Evolutionary conservation across 108 stramenopile genomes (phyloP).

Genomic region (Nitzschia sp.): DNA sequence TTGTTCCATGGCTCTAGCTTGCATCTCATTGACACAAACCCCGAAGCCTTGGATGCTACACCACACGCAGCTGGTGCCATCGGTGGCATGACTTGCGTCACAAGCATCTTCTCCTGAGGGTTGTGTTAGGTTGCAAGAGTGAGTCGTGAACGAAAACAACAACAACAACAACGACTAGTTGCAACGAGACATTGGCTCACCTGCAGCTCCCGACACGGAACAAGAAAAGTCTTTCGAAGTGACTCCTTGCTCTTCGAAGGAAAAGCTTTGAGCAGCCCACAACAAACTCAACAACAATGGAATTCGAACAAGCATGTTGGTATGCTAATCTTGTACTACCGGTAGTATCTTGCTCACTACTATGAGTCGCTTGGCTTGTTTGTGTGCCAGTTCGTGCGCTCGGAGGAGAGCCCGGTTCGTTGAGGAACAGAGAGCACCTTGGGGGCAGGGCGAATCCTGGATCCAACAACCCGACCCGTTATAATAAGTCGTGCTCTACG

Average conservation of each 20-base stretch:
- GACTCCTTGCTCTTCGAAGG: not conserved
- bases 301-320: not conserved
- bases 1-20: conserved; percentile 39
- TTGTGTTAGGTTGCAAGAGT: too few relatives aligned
- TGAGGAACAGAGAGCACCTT: too few relatives aligned
- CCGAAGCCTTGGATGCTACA: conserved; percentile 23
- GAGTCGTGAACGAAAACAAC: too few relatives aligned
- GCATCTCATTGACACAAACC: conserved; percentile 34
- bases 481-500: too few relatives aligned
- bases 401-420: too few relatives aligned
- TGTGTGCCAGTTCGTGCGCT: too few relatives aligned
- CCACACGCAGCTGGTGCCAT: conserved; percentile 13
- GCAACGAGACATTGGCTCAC: not conserved
- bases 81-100: conserved; percentile 3
- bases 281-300: conserved; percentile 1
- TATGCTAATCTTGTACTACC: too few relatives aligned
- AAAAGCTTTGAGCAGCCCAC: not conserved
- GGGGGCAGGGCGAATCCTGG: too few relatives aligned
- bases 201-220: conserved; percentile 9
- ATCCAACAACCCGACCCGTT: too few relatives aligned
- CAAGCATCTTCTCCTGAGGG: conserved; percentile 9
- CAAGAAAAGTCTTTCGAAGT: conserved; percentile 10
- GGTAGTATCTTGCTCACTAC: too few relatives aligned
- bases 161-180: not conserved
- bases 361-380: too few relatives aligned